Evolutionary conservation across 2,329 filamentous ascomycete genomes (phyloP).

Genomic region (Cytospora mali): DNA sequence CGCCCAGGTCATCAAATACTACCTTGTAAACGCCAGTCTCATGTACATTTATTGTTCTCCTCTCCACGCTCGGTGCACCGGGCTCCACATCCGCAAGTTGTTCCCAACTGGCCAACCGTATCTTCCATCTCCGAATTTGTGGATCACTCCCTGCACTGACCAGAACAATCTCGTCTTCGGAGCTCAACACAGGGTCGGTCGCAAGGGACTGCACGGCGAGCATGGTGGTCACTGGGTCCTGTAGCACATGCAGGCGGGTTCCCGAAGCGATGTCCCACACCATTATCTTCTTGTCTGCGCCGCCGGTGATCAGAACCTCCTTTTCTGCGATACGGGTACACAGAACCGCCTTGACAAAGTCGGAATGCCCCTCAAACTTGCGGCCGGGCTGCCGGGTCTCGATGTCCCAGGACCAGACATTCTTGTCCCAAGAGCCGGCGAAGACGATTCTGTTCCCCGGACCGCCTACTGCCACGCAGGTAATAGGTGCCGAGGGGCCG

Average conservation of each 20-base stretch:
- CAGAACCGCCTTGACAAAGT: conserved; percentile 87
- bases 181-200: conserved; percentile 68
- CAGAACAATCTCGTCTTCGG: conserved; percentile 55
- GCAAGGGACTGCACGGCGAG: conserved; percentile 80
- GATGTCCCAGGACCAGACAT: conserved; percentile 82
- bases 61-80: conserved; percentile 44
- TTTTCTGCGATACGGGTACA: conserved; percentile 62
- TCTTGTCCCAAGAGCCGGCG: conserved; percentile 93
- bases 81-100: conserved; percentile 55
- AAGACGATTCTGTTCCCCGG: conserved; percentile 64
- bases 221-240: conserved; percentile 70
- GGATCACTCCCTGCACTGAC: conserved; percentile 82
- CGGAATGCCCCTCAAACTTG: conserved; percentile 75
- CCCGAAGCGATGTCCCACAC: conserved; percentile 78
- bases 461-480: conserved; percentile 70
- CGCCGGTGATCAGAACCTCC: conserved; percentile 71
- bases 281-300: conserved; percentile 77
- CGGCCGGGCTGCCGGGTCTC: conserved; percentile 55
- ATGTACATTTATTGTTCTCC: conserved; percentile 70
- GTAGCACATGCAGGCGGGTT: conserved; percentile 71
- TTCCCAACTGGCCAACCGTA: conserved; percentile 55
- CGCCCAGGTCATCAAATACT: conserved; percentile 64
- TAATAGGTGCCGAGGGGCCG: conserved; percentile 79
- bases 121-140: conserved; percentile 76
- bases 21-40: conserved; percentile 89